Evolutionary conservation across 2,329 filamentous ascomycete genomes (phyloP).

Genomic region (Hortaea werneckii): DNA sequence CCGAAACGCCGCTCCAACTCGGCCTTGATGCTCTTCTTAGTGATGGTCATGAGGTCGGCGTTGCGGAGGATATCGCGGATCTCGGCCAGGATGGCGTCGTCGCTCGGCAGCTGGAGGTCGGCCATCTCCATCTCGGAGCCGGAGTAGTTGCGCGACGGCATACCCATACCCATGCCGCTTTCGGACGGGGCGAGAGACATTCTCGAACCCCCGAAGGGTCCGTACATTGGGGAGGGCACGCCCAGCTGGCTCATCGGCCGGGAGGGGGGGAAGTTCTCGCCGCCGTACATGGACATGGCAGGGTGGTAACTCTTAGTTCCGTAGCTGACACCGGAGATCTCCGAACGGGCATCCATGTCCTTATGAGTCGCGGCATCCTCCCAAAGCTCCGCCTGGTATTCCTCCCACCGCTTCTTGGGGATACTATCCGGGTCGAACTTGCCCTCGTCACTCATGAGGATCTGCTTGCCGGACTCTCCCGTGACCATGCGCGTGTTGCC

Average conservation of each 20-base stretch:
- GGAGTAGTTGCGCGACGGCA: conserved; percentile 12
- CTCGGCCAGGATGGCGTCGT: conserved; percentile 84
- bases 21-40: conserved; percentile 94
- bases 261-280: conserved; percentile 33
- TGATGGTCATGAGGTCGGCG: conserved; percentile 93
- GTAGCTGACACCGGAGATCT: conserved; percentile 89
- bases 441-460: conserved; percentile 91
- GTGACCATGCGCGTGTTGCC: conserved; percentile 96
- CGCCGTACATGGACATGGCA: conserved; percentile 55
- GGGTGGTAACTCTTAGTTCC: conserved; percentile 67
- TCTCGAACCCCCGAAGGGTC: conserved; percentile 40
- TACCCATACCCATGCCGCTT: conserved; percentile 23
- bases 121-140: conserved; percentile 55
- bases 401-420: conserved; percentile 97
- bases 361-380: conserved; percentile 72
- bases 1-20: conserved; percentile 89
- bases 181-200: conserved; percentile 72
- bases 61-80: conserved; percentile 88
- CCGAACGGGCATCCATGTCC: conserved; percentile 63
- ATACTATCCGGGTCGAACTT: conserved; percentile 92
- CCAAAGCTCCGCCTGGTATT: conserved; percentile 97
- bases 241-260: conserved; percentile 51
- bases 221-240: conserved; percentile 35
- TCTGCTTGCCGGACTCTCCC: conserved; percentile 83
- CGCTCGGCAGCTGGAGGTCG: conserved; percentile 55